A percentile compares a stretch with the other conserved stretches of the same genome.
Evolutionary conservation across 176 grass and related monocot species (phyloP).

Genomic region (Dendrocalamus sinicus): DNA sequence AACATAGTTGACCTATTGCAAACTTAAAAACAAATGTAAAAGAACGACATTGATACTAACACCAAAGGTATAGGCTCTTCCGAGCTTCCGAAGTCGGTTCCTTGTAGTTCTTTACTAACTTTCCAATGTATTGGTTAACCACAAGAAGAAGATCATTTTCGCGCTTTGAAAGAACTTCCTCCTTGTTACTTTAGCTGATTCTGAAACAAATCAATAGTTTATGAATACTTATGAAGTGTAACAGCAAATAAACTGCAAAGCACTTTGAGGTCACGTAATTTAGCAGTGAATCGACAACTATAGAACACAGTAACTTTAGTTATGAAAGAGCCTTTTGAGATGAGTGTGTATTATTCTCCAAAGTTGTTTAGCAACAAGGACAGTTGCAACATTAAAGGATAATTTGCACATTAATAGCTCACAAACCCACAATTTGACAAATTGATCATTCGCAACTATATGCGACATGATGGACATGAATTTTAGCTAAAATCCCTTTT

Average conservation of each 20-base stretch:
- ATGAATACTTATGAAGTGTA: conserved; percentile 43
- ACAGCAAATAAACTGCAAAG: conserved; percentile 26
- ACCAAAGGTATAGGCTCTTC: conserved; percentile 90
- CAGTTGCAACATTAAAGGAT: conserved; percentile 16
- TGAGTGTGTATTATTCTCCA: background rate
- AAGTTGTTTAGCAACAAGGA: background rate
- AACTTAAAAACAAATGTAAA: conserved; percentile 37
- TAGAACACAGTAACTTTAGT: background rate
- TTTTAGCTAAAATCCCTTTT: conserved; percentile 38
- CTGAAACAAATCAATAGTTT: conserved; percentile 53
- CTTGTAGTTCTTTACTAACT: conserved; percentile 90
- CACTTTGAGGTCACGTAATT: background rate
- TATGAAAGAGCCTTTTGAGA: background rate
- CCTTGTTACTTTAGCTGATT: conserved; percentile 83
- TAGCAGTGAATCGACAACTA: background rate
- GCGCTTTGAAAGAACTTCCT: conserved; percentile 85
- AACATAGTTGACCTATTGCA: conserved; percentile 21
- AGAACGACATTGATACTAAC: conserved; percentile 52
- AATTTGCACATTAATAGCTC: background rate
- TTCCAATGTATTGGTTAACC: conserved; percentile 76
- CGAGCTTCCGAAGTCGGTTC: conserved; percentile 97
- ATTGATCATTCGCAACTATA: background rate
- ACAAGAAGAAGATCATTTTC: conserved; percentile 86
- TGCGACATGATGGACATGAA: background rate
- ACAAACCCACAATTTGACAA: conserved; percentile 6